Evolutionary conservation across 2,329 filamentous ascomycete species (phyloP), one percentile per base, ranked within the genome.

Genomic region (Aureobasidium mangrovei): DNA sequence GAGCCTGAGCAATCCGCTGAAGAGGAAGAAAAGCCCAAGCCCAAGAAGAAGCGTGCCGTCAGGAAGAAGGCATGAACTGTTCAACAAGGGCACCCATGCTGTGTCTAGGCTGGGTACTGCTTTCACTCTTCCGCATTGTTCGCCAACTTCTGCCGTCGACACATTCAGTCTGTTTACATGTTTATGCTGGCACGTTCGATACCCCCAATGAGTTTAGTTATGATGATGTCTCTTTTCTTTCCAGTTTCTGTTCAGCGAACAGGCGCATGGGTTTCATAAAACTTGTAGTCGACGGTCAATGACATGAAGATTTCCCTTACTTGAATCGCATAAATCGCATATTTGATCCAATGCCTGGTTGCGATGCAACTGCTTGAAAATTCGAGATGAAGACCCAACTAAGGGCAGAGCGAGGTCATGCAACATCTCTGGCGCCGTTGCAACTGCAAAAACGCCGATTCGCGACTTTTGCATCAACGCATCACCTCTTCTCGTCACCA

Each of bases 11-110:
- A 12, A 9, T 44, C 42, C 45, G 28, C 41, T 12, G 42, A 43
- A 9, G 53, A 54, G 32, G 31, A 46, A 27, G 53, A 49, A 47
- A 49, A 52, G 42, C 46, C 53, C n/a, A 48, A 42, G 36, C 56
- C 53, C 18, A 58, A 58, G 54, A 57, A 57, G 52, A 53, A 53
- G 24, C 47, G 40, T 6, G 54, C 33, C n/a, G 36, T 44, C 31
- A 51, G 44, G 18, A 53, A 53, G 54, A 58, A 58, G 57, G 51
- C 54, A 39, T 54, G 41, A 52, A 3, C 29, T 35, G 18, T 18
- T 18, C 18, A 18, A 18, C 18, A 18, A 18, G 18, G 18, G 18
- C 1, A 18, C 18, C 18, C 18, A 18, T 18, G 18, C 18, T 18
- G 18, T 18, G 18, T 18, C 18, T 18, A 18, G 18, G 18, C 18